phyloP scores from a whole-genome alignment of 1,284 basidiomycete genomes.

The Trametes polyzona region DNA sequence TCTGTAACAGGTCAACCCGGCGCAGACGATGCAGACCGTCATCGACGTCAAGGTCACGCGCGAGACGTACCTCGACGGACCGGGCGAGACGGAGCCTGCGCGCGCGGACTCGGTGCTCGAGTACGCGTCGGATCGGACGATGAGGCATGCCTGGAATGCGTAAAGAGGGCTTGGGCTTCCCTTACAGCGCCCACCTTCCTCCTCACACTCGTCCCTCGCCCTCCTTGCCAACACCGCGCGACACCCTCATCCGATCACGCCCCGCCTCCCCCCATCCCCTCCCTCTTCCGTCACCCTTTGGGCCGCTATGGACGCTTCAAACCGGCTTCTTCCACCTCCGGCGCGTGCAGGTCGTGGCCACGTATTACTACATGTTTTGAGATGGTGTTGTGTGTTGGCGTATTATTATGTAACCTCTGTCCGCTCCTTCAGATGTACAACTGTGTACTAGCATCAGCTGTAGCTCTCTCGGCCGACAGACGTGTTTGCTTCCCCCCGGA shows the following conservation, averaged over 20 bases:
- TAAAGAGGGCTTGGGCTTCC: neutral
- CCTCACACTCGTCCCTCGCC: neutral
- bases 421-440: constrained; percentile 10
- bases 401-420: constrained; percentile 11
- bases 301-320: neutral
- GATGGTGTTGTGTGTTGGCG: neutral
- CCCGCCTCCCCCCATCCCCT: neutral
- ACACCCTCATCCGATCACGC: too few relatives aligned
- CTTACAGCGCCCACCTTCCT: neutral
- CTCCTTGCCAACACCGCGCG: neutral
- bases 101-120: constrained; percentile 6
- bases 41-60: constrained; percentile 16
- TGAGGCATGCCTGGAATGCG: neutral
- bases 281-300: neutral
- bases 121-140: neutral
- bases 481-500: too few relatives aligned
- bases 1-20: neutral
- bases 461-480: neutral
- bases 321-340: neutral
- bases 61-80: constrained; percentile 14
- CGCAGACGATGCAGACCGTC: constrained; percentile 5
- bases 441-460: constrained; percentile 6
- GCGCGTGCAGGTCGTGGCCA: constrained; percentile 1
- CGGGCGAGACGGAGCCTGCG: neutral
- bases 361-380: neutral